Percentiles rank a stretch among this genome's conserved stretches.
Conservation (phyloP, 2,329 filamentous ascomycete genomes). For the Lasiodiplodia hormozganensis region DNA sequence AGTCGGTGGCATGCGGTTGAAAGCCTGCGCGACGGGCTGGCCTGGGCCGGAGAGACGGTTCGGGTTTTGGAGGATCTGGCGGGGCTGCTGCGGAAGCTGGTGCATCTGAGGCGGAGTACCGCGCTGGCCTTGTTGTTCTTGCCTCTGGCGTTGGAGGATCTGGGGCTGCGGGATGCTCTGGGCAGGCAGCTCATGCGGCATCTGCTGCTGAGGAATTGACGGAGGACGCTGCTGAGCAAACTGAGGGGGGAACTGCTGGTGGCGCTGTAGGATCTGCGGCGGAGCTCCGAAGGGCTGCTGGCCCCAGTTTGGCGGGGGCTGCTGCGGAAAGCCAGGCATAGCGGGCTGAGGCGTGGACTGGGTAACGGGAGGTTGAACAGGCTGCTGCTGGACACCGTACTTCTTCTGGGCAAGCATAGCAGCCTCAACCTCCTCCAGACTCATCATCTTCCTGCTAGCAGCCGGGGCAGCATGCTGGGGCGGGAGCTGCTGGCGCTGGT, state of each 20-base stretch:
- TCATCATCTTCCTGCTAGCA: conserved; percentile 79
- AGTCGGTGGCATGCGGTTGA: conserved; percentile 40
- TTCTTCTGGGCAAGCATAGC: conserved; percentile 79
- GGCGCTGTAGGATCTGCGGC: conserved; percentile 58
- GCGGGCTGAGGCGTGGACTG: conserved; percentile 29
- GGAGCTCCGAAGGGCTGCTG: conserved; percentile 42
- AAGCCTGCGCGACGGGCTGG: conserved; percentile 45
- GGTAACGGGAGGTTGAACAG: conserved; percentile 37
- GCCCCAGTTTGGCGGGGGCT: conserved; percentile 30
- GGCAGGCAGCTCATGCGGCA: conserved; percentile 52
- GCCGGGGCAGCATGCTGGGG: conserved; percentile 39
- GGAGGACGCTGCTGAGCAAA: conserved; percentile 43
- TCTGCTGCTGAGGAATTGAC: conserved; percentile 51
- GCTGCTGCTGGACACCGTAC: conserved; percentile 51
- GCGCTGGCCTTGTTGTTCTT: conserved; percentile 37
- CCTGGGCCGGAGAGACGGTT: conserved; percentile 64
- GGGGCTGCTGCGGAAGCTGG: conserved; percentile 58
- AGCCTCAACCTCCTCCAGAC: conserved; percentile 94
- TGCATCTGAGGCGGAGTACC: conserved; percentile 43
- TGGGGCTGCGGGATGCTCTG: conserved; percentile 43
- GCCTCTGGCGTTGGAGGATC: conserved; percentile 45
- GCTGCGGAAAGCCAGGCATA: conserved; percentile 32
- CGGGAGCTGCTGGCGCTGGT: conserved; percentile 34
- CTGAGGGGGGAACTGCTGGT: conserved; percentile 47
- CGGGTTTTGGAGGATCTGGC: conserved; percentile 81